A percentile compares a stretch with the other conserved stretches of the same genome.
Evolutionary conservation across 2,329 filamentous ascomycete species (phyloP).

Genomic region (Botrytis hyacinthi): DNA sequence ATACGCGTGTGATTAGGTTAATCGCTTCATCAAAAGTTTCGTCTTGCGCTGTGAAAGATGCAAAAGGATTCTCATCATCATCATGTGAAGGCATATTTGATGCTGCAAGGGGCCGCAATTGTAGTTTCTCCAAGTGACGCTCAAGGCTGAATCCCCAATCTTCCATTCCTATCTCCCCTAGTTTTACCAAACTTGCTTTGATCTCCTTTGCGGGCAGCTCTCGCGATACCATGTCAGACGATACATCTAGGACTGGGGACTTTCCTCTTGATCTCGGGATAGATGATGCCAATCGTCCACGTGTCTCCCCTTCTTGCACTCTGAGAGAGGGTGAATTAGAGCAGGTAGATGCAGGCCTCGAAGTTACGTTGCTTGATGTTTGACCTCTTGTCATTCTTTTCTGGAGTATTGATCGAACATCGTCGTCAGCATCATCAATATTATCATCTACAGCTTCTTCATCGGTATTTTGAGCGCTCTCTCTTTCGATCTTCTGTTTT

Average conservation of each 20-base stretch:
- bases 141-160: neutral
- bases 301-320: neutral
- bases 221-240: neutral
- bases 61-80: constrained; percentile 30
- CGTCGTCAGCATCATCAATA: neutral
- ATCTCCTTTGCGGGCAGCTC: neutral
- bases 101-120: neutral
- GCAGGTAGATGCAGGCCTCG: neutral
- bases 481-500: neutral
- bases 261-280: neutral
- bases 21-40: constrained; percentile 14
- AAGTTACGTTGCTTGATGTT: neutral
- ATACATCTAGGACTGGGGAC: neutral
- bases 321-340: neutral
- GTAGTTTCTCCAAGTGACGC: neutral
- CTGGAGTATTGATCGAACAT: neutral
- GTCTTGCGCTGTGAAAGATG: constrained; percentile 24
- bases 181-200: neutral
- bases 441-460: neutral
- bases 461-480: too few relatives aligned
- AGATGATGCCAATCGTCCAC: neutral
- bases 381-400: neutral
- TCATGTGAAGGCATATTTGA: constrained; percentile 14
- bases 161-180: neutral
- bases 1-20: constrained; percentile 22